Evolutionary conservation across 2,329 filamentous ascomycete species (phyloP), one percentile per base, ranked within the genome.

Genomic region (Lasiodiplodia citricola): DNA sequence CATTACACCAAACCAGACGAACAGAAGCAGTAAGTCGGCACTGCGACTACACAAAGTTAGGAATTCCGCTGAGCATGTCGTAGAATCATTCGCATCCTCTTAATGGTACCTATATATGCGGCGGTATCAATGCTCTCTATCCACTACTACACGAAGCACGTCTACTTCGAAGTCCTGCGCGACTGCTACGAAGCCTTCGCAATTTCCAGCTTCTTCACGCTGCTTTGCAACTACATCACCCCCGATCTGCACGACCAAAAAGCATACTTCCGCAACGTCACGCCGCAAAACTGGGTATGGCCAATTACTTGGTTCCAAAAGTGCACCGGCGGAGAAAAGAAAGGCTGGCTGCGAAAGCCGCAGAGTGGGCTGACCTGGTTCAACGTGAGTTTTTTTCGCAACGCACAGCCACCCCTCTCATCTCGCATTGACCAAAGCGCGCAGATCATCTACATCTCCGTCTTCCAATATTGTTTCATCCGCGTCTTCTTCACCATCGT

Each of bases 101-200:
- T 94, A 78, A 95, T 96, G 92, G 87, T 96, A 57, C 93, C 93
- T 38, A 85, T 96, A 70, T 96, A 96, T 79, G 86, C 91, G 64
- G 83, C 89, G 44, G 90, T 93, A 21, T 90, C 91, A 37, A 92
- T 92, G 76, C 85, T 94, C 47, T 90, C 89, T 69, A 88, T 93
- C 73, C 84, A 87, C 72, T 94, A 87, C 82, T 95, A 96, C 83
- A 87, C 86, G 78, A 87, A 94, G 74, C 88, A 91, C 60, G 87
- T 96, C 69, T 96, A 96, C 82, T 96, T 91, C 77, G 87, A 92
- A 75, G 90, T 96, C 63, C 83, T 95, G 54, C 89, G 91, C 74
- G 91, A 96, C 77, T 95, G 92, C 80, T 96, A 96, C 79, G 93
- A 96, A 82, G 92, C 93, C 13, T 94, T 96, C 74, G 92, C 92